Base-by-base conservation (phyloP, 2,329 filamentous ascomycete species). In the Arthrobotrys iridis region DNA sequence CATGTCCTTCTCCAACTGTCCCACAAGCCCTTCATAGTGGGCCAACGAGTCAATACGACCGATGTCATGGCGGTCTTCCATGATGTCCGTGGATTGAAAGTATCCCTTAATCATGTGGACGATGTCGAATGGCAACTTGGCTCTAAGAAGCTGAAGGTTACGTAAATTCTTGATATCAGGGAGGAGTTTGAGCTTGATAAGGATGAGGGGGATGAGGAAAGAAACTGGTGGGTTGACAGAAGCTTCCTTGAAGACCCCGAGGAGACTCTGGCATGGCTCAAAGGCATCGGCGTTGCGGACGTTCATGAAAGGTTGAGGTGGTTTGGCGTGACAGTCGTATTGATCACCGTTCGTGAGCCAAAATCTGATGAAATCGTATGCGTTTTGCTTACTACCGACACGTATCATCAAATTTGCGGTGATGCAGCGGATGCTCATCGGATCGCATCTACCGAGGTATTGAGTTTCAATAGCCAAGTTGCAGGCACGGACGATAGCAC, bases 121-220 rank as follows among this genome's bases (percentile, higher is more conserved):
- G 7, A 63, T 30, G 26, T 71, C 57, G 20, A 37, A 71, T 2
- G 57, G 46, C 13, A 71, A 11, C 18, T 55, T 57, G 1, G 8
- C 5, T 35, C 41, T 18, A 30, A 70, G 65, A 48, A 70, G 0
- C 26, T 70, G 65, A 2, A 45, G 22, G 15, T 70, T 70, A n/a
- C 45, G 45, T 18, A 70, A 30, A 4, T 55, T n/a, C 20, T 70
- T 45, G 11, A 70, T 10, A 22, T 62, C 57, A 3, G 4, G 3
- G 26, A 70, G 20, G 6, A 70, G 11, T 24, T 70, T 70, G 65
- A 70, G 24, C 24, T 70, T 70, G 24, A 70, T 46, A 10, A 70
- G 65, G 0, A 57, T 43, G 13, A 70, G 45, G 11, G 41, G 24
- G 26, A 70, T 3, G 15, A 70, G 45, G n/a, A 52, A 33, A 1